Percentiles rank a stretch among this genome's conserved stretches.
Evolutionary conservation across 208 protist species (phyloP).

Genomic region (Borovskyia barvae): DNA sequence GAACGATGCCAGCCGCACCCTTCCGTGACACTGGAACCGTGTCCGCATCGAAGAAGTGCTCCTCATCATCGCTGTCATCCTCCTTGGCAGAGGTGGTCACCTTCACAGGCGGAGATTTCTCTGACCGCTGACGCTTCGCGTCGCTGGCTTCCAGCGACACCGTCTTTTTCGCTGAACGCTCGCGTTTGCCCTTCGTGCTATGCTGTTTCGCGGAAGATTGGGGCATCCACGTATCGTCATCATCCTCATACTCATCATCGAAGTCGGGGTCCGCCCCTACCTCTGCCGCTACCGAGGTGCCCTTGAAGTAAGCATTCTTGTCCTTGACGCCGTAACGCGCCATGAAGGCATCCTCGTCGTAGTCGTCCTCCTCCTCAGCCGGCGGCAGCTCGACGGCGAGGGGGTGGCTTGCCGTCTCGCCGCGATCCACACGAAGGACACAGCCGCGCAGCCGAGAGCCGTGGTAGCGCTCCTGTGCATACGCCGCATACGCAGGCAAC

Average conservation of each 20-base stretch:
- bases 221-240: slow-evolving; percentile 10
- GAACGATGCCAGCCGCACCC: too few species aligned
- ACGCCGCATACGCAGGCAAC: slow-evolving; percentile 78
- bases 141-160: background rate
- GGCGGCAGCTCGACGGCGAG: slow-evolving; percentile 45
- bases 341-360: slow-evolving; percentile 76
- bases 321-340: slow-evolving; percentile 71
- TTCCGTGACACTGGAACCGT: slow-evolving; percentile 12
- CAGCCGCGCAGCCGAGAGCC: slow-evolving; percentile 77
- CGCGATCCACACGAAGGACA: slow-evolving; percentile 83
- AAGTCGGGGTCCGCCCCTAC: slow-evolving; percentile 20
- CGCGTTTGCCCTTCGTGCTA: slow-evolving; percentile 14
- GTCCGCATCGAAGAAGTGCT: slow-evolving; percentile 73
- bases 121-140: slow-evolving; percentile 11
- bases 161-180: slow-evolving; percentile 2
- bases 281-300: slow-evolving; percentile 66
- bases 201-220: slow-evolving; percentile 14
- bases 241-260: slow-evolving; percentile 21
- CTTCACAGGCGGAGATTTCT: slow-evolving; percentile 9
- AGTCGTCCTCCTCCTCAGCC: slow-evolving; percentile 50
- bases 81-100: slow-evolving; percentile 10
- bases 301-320: slow-evolving; percentile 80
- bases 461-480: slow-evolving; percentile 80
- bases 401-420: slow-evolving; percentile 71
- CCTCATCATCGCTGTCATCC: slow-evolving; percentile 65